phyloP scores from a whole-genome alignment of 1,284 basidiomycete genomes.

The Trametes sp. region DNA sequence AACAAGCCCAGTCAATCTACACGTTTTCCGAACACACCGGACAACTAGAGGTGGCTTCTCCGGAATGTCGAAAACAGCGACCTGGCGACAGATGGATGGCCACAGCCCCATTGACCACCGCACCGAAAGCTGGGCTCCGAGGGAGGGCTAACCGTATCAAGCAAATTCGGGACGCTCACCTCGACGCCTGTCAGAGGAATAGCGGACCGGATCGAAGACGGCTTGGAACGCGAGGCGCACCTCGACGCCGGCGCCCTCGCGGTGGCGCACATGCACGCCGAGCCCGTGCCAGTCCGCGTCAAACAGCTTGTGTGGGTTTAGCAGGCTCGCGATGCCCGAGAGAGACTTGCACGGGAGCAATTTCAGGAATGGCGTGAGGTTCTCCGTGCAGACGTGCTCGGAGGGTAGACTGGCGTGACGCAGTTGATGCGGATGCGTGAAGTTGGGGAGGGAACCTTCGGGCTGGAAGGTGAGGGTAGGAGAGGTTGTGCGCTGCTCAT shows the following conservation, averaged over 20 bases:
- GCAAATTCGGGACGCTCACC: constrained; percentile 50
- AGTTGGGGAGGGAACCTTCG: constrained; percentile 61
- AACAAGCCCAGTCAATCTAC: constrained; percentile 8
- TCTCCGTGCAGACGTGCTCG: constrained; percentile 94
- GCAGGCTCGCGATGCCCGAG: constrained; percentile 87
- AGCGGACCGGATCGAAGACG: constrained; percentile 81
- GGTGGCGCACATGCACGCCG: constrained; percentile 77
- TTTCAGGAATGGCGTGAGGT: constrained; percentile 94
- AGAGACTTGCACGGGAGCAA: constrained; percentile 91
- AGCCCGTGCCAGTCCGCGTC: constrained; percentile 91
- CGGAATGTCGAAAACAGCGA: neutral
- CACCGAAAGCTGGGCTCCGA: constrained; percentile 11
- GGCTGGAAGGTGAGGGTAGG: constrained; percentile 66
- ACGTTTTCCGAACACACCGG: constrained; percentile 19
- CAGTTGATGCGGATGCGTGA: constrained; percentile 60
- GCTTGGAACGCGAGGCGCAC: constrained; percentile 83
- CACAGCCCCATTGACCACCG: neutral
- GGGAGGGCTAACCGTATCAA: constrained; percentile 1
- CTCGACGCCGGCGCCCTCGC: constrained; percentile 60
- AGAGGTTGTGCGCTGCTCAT: constrained; percentile 75
- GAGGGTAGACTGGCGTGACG: constrained; percentile 83
- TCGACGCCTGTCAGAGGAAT: constrained; percentile 55
- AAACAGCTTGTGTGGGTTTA: constrained; percentile 89
- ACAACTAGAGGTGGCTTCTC: neutral
- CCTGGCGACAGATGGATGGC: neutral